A percentile compares a stretch with the other conserved stretches of the same genome.
phyloP scores from a whole-genome alignment of 106 monocot species.

The Platanthera guangdongensis region DNA sequence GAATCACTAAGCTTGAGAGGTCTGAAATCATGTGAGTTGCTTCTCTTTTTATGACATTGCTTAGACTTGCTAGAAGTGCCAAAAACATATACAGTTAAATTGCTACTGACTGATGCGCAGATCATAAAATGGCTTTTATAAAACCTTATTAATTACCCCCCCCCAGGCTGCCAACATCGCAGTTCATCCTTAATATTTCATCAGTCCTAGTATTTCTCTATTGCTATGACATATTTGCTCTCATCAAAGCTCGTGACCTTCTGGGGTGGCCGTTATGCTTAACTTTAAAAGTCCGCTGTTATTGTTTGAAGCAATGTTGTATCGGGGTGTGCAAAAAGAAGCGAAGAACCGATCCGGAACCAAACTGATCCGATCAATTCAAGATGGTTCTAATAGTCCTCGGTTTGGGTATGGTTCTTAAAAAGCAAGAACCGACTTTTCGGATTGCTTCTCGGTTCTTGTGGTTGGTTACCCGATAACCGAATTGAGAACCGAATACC shows the following conservation, averaged over 20 bases:
- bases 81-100: not conserved
- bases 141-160: not conserved
- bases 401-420: no score
- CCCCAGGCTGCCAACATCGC: not conserved
- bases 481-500: no score
- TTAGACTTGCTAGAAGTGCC: not conserved
- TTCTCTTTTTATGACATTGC: not conserved
- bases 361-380: no score
- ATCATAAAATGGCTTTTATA: not conserved
- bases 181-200: not conserved
- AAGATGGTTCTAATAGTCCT: no score
- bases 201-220: not conserved
- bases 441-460: no score
- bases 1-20: conserved; percentile 27
- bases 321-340: not conserved
- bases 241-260: not conserved
- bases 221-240: not conserved
- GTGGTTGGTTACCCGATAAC: no score
- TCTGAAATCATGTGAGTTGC: conserved; percentile 33
- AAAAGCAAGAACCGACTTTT: no score
- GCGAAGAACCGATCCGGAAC: no score
- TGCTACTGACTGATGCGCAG: not conserved
- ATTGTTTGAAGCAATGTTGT: not conserved
- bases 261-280: not conserved
- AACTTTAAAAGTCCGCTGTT: not conserved